Evolutionary conservation across 345 rosid genomes (phyloP).

Genomic region (Moringa oleifera): DNA sequence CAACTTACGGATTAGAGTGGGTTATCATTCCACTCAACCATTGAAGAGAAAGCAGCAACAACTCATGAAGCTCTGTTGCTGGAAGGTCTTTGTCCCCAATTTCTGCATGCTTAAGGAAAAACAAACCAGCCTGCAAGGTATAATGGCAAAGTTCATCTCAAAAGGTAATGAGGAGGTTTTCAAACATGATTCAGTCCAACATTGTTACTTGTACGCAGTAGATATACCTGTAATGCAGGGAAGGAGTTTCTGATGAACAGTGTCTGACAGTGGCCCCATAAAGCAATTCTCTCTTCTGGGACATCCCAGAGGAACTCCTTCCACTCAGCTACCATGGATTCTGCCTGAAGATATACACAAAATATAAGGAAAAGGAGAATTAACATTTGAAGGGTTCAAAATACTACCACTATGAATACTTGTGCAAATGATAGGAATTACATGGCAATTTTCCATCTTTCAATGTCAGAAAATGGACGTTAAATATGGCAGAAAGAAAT

Average conservation of each 20-base stretch:
- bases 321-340: slow-evolving; percentile 99
- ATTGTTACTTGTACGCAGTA: not conserved
- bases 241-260: slow-evolving; percentile 83
- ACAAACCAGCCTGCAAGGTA: slow-evolving; percentile 74
- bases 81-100: slow-evolving; percentile 94
- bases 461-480: not conserved
- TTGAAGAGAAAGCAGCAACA: slow-evolving; percentile 85
- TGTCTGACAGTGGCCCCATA: slow-evolving; percentile 97
- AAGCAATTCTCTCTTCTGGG: slow-evolving; percentile 95
- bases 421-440: not conserved
- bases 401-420: not conserved
- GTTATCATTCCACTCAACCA: slow-evolving; percentile 97
- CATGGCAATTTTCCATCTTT: not conserved
- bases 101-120: slow-evolving; percentile 95
- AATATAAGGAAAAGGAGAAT: slow-evolving; percentile 3
- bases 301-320: slow-evolving; percentile 99
- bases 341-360: slow-evolving; percentile 53
- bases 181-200: not conserved
- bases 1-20: slow-evolving; percentile 70
- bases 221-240: slow-evolving; percentile 75
- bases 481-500: slow-evolving; percentile 4
- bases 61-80: slow-evolving; percentile 81
- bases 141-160: slow-evolving; percentile 8
- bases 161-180: slow-evolving; percentile 8
- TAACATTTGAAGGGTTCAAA: slow-evolving; percentile 1